Conservation (phyloP, 2,329 filamentous ascomycete genomes). For the Sordariomycetes sp. region DNA sequence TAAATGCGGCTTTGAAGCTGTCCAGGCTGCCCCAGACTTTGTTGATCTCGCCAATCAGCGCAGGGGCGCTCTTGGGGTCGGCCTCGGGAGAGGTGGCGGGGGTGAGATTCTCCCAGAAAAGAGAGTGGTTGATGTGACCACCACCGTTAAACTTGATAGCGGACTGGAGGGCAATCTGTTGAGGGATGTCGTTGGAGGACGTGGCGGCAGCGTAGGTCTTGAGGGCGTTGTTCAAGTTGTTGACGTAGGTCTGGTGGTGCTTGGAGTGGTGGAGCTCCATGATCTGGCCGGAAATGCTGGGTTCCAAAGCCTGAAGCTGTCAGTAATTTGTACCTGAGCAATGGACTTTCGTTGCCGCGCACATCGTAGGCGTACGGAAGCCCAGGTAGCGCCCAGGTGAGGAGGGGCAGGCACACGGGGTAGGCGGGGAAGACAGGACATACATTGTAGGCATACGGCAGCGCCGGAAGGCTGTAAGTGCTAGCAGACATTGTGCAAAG, state of each 20-base stretch:
- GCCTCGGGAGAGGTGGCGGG: constrained; percentile 51
- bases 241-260: constrained; percentile 73
- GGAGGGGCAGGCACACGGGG: too few species aligned
- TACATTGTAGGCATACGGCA: constrained; percentile 65
- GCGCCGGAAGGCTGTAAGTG: constrained; percentile 51
- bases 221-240: constrained; percentile 62
- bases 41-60: constrained; percentile 51
- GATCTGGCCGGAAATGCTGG: constrained; percentile 66
- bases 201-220: constrained; percentile 49
- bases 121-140: constrained; percentile 85
- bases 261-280: constrained; percentile 76
- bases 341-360: neutral
- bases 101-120: constrained; percentile 82
- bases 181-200: constrained; percentile 46
- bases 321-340: constrained; percentile 1
- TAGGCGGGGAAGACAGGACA: constrained; percentile 15
- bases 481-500: constrained; percentile 26
- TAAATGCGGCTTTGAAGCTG: constrained; percentile 57
- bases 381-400: neutral
- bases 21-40: constrained; percentile 61
- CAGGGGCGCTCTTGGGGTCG: constrained; percentile 43
- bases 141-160: constrained; percentile 83
- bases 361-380: neutral
- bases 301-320: constrained; percentile 53
- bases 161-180: constrained; percentile 58